Base-by-base conservation (phyloP, 2,329 filamentous ascomycete species). In the Aureobasidium leucospermi region DNA sequence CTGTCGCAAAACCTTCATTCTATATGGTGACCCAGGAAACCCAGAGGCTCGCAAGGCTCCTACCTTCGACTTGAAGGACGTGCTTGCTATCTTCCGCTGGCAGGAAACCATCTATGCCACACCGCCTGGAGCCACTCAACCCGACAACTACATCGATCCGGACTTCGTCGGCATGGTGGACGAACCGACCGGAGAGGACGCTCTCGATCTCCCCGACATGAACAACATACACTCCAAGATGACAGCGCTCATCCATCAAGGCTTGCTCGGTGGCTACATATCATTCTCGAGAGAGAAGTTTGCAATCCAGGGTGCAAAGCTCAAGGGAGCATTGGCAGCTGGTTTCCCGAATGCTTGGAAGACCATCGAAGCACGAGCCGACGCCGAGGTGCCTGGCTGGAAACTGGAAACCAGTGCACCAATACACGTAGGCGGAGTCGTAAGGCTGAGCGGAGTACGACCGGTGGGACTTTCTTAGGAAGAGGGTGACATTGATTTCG, bases 241-340 rank as follows among this genome's bases (percentile, higher is more conserved):
- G 11, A 84, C 88, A 0, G 86, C 86, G 10, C 80, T 96, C 11
- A 82, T 95, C 19, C 84, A 88, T 52, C 89, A 96, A 72, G 89
- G 88, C 0, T 77, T 96, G 28, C 79, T 96, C 69, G 85, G 87
- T 65, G 93, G 92, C 1, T 96, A 92, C 68, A 81, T 96, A 31
- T 89, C 88, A 15, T 90, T 95, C 67, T 82, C 82, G 29, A 85
- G 86, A 68, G 81, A 82, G 45, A 85, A 88, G 51, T 91, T 96
- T 68, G 91, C 90, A 11, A 89, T 96, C 45, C 84, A 88, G 56
- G 91, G 92, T 2, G 85, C 88, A 28, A 87, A 86, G 62, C 68
- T 67, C 58, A 70, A 69, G 28, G 71, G 76, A 7, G 73, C 76
- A 0, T 73, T 89, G 19, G 78, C 78, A 36, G 87, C 87, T 1